Evolutionary conservation across 768 basidiomycete genomes (phyloP), one percentile per base, ranked within the genome.

Genomic region (Favolaschia claudopus): DNA sequence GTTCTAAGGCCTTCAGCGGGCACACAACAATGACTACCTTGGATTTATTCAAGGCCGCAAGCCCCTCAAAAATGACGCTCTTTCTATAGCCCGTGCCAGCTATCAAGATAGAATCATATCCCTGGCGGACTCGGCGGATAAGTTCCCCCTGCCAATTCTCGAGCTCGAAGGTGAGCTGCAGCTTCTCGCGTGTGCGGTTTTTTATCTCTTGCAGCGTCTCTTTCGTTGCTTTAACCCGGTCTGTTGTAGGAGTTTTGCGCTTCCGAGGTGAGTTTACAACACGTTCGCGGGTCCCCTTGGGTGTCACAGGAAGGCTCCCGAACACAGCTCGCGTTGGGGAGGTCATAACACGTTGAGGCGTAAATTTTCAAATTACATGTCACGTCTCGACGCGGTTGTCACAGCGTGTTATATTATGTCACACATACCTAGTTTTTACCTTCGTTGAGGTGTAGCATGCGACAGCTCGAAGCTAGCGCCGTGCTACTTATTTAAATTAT

Each of bases 1-100:
- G 38, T 44, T 66, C 46, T 24, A 68, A 52, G 1, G 65, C 60
- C 17, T 68, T 68, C 14, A 69, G 38, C 10, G 63, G 66, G 14
- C 52, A 66, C 2, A 69, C 56, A 7, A 68, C 51, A 7, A 65
- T 39, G 8, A 63, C 45, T n/a, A 43, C 29, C 24, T 55, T 67
- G 4, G 45, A 40, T 27, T 53, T 52, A 38, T 61, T 37, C 1
- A 48, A 34, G 3, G 48, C 52, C 0, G 62, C 62, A 19, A 64
- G 46, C 5, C 52, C 58, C 29, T 64, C 58, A 34, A 60, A 64
- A 15, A 60, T 46, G 8, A 64, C n/a, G 29, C 52, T 64, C 45
- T 64, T 64, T 28, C 63, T 59, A 47, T 64, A 64, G 1, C 63
- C 59, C 5, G 63, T 64, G 28, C 63, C 63, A 4, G 56, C 51